Evolutionary conservation across 2,329 filamentous ascomycete genomes (phyloP).

Genomic region (Fusarium austroafricanum): DNA sequence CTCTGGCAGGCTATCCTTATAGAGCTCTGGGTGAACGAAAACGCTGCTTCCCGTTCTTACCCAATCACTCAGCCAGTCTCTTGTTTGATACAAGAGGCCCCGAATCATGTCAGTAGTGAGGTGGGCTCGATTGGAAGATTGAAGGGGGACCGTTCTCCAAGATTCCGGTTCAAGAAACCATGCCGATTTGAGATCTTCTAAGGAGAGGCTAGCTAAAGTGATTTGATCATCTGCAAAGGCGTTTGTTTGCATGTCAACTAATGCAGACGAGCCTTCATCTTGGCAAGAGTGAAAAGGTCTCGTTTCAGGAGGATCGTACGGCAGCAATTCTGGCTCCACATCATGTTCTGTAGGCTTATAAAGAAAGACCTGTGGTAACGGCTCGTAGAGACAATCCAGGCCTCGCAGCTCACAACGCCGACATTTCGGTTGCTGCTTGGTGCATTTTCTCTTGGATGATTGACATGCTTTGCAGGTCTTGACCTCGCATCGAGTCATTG

Average conservation of each 20-base stretch:
- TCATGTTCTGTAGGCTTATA: conserved; percentile 4
- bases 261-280: neutral
- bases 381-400: conserved; percentile 38
- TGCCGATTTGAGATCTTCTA: conserved; percentile 25
- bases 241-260: neutral
- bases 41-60: conserved; percentile 17
- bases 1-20: conserved; percentile 12
- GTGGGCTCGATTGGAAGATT: neutral
- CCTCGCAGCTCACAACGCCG: conserved; percentile 31
- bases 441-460: conserved; percentile 36
- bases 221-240: neutral
- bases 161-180: conserved; percentile 26
- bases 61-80: conserved; percentile 29
- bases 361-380: conserved; percentile 14
- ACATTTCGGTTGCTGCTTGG: conserved; percentile 31
- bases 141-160: conserved; percentile 10
- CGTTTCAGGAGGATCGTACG: neutral
- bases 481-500: neutral
- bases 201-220: neutral
- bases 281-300: neutral
- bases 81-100: conserved; percentile 6
- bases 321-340: too few species aligned
- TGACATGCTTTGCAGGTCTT: conserved; percentile 31
- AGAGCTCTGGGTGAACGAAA: conserved; percentile 25
- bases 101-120: conserved; percentile 8